Conservation (phyloP, 2,329 filamentous ascomycete species). For the Penicillium janthinellum region DNA sequence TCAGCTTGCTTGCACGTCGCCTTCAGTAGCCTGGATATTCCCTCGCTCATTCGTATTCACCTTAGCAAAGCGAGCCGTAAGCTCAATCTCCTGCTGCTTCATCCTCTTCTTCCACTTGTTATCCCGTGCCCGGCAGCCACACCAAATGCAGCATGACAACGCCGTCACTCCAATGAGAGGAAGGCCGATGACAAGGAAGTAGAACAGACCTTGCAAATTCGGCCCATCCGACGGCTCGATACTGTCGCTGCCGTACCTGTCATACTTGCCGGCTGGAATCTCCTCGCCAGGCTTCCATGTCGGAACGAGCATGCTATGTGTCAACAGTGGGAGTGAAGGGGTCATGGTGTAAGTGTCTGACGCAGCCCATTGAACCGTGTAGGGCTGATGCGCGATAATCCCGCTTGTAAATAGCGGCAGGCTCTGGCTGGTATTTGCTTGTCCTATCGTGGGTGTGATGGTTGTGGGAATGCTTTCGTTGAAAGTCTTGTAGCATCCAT, state of each 20-base stretch:
- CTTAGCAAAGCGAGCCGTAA: neutral
- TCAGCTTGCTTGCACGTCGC: no score
- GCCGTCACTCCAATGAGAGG: neutral
- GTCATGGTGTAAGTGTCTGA: neutral
- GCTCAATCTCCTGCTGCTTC: neutral
- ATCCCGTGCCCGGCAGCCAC: neutral
- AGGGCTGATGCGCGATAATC: neutral
- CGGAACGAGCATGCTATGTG: neutral
- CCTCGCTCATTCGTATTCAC: neutral
- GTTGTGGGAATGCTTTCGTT: neutral
- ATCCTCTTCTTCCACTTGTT: neutral
- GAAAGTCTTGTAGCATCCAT: neutral
- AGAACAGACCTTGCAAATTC: neutral
- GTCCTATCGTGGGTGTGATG: neutral
- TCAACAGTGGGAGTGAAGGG: neutral
- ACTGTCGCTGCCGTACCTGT: neutral
- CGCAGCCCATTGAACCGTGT: neutral
- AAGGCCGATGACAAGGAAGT: neutral
- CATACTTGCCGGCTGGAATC: neutral
- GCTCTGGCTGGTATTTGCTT: neutral
- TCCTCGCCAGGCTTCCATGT: neutral
- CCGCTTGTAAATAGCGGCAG: neutral
- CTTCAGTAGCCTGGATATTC: neutral
- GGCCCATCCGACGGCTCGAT: neutral
- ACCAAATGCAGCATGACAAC: neutral